Evolutionary conservation across 441 rosid species (phyloP), one percentile per base, ranked within the genome.

Genomic region (Corymbia calophylla): DNA sequence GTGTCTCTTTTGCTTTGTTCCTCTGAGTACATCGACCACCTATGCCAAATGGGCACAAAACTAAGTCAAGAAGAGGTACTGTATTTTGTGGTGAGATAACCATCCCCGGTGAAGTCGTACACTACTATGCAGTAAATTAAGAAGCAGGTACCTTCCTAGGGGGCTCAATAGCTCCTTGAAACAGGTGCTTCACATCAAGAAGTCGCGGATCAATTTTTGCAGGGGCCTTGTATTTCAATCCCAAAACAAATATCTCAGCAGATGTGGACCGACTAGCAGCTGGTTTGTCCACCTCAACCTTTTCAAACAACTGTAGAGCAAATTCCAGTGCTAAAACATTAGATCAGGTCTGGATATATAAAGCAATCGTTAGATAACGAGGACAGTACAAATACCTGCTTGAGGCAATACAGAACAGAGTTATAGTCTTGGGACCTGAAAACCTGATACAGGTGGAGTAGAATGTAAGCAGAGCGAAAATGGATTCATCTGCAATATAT

Each of bases 341-440:
- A 81, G 62, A 68, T 35, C 84, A 73, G n/a, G n/a, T 73, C 51
- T 73, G 84, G 58, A 60, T 53, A 25, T 19, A 14, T 7, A 31
- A 48, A 32, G 58, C 9, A 17, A 66, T 53, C 25, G 15, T 51
- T 31, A 84, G n/a, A 4, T 66, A 55, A 85, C n/a, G 11, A 39
- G 44, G 39, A 88, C 47, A 39, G n/a, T 29, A 89, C 87, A 89
- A 32, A 73, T 89, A 96, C 99, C 98, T 94, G 95, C 73, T 94
- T 91, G 85, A 97, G 95, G 90, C 99, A 97, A 90, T 91, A 98
- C 87, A 94, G 88, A 58, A 98, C 97, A 85, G 98, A 93, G 92
- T 93, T 96, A 88, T 96, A 98, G 87, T 98, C 99, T 88, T 96
- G 97, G 48, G 99, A 98, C 96, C 98, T 95, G 94, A 97, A 98